These are phyloP conservation scores for Lecanoromycetidae sp. DNA, from an alignment of 2,329 filamentous ascomycete species.

Conservation along the genomic window DNA sequence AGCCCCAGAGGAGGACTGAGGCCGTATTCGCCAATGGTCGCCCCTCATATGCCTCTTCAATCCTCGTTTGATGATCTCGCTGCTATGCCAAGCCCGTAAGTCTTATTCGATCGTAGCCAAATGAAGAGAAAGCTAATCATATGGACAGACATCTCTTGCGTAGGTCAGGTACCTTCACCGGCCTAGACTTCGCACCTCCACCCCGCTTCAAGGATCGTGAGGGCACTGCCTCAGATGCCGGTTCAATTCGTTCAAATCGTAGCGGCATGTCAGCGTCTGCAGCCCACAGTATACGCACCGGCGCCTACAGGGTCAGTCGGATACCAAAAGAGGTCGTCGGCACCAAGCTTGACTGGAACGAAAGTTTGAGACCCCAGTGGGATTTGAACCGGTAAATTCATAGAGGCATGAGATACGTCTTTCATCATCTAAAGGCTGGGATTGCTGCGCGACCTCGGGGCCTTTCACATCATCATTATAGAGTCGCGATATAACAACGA, in stretches of 20 bases:
- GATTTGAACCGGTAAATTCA: slow-evolving; percentile 30
- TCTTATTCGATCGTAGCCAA: slow-evolving; percentile 22
- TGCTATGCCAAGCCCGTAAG: slow-evolving; percentile 81
- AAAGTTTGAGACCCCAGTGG: slow-evolving; percentile 46
- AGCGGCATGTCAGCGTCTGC: slow-evolving; percentile 64
- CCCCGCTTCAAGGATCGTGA: slow-evolving; percentile 35
- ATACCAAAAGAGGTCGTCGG: slow-evolving; percentile 74
- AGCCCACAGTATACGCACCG: slow-evolving; percentile 59
- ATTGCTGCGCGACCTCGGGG: slow-evolving; percentile 10
- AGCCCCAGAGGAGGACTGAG: slow-evolving; percentile 46
- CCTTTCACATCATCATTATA: slow-evolving; percentile 1
- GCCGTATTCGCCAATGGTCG: slow-evolving; percentile 63
- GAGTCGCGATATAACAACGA: slow-evolving; percentile 8
- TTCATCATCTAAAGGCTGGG: neutral
- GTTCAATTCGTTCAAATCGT: slow-evolving; percentile 53
- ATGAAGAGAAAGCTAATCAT: slow-evolving; percentile 17
- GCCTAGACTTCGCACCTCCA: slow-evolving; percentile 39
- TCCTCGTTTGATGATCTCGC: slow-evolving; percentile 79
- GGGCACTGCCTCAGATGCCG: slow-evolving; percentile 33
- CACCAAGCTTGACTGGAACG: slow-evolving; percentile 54
- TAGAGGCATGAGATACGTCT: neutral
- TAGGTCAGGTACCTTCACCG: slow-evolving; percentile 38
- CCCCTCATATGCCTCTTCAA: slow-evolving; percentile 63
- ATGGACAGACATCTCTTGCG: slow-evolving; percentile 33
- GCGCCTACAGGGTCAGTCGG: slow-evolving; percentile 76